Evolutionary conservation across 768 basidiomycete species (phyloP), one percentile per base, ranked within the genome.

Genomic region (Hygrophorus russula): DNA sequence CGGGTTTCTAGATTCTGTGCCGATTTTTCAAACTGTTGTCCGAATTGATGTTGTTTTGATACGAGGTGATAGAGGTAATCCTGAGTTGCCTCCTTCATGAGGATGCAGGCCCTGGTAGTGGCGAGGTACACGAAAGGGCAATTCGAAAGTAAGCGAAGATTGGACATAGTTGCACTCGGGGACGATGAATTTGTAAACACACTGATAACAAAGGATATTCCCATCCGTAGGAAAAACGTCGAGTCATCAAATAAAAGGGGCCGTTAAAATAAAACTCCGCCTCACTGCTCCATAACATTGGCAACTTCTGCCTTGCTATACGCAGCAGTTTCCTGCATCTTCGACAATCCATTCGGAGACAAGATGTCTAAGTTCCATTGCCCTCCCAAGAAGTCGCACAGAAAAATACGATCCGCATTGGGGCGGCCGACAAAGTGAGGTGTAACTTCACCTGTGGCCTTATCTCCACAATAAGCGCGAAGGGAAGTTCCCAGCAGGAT

Each of bases 401-500:
- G 52, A 17, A 57, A 40, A 35, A 44, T 34, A 41, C 41, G 51
- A 42, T 44, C 43, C 24, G 39, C 40, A 32, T 46, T 42, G 27
- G 56, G 56, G 49, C 48, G 54, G 31, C 32, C 42, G 20, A 52
- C 49, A 41, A 49, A 50, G 15, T 36, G 38, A 36, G 63, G 59
- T 32, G 48, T 43, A 42, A 65, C 32, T 32, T 46, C 49, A 39
- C 42, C 40, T 44, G 57, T 53, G 8, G 36, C 55, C 39, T 48
- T 49, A 48, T 60, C 52, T 18, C 59, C 64, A 54, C 54, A 56
- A 51, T 67, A 65, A 45, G 67, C 55, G 47, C 64, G 63, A 46
- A 61, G 47, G 42, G 59, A 61, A 30, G 64, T 44, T 31, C 42
- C 35, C 24, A 48, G 24, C 35, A 48, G 37, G 43, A 34, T 39